Evolutionary conservation across 2,329 filamentous ascomycete genomes (phyloP).

Genomic region (Paraconiothyrium brasiliense): DNA sequence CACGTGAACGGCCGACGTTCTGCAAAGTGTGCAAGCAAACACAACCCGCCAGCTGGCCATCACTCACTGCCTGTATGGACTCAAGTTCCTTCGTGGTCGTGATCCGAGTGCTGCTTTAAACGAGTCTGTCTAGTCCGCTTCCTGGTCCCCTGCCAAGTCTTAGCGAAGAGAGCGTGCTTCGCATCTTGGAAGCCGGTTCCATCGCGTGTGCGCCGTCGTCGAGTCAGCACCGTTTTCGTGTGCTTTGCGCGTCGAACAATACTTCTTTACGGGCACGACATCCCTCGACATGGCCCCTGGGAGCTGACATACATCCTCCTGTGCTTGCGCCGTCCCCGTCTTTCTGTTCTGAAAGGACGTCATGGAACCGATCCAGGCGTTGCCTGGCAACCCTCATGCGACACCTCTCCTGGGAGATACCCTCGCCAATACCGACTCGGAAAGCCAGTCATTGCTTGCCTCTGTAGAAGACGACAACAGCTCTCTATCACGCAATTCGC

Average conservation of each 20-base stretch:
- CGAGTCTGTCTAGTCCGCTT: background rate
- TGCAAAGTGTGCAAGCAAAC: background rate
- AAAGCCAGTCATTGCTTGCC: slow-evolving; percentile 32
- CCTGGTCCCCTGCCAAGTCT: slow-evolving; percentile 1
- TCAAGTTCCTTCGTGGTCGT: background rate
- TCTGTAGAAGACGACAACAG: slow-evolving; percentile 30
- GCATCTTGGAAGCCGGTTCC: slow-evolving; percentile 2
- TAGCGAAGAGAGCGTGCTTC: slow-evolving; percentile 7
- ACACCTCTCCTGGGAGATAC: slow-evolving; percentile 14
- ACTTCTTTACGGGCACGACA: background rate
- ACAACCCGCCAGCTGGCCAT: background rate
- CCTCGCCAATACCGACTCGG: slow-evolving; percentile 26
- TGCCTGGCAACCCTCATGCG: slow-evolving; percentile 15
- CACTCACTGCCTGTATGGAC: background rate
- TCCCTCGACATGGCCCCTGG: background rate
- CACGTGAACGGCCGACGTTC: background rate
- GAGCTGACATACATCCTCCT: slow-evolving; percentile 8
- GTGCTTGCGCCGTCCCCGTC: background rate
- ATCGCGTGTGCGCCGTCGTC: slow-evolving; percentile 2
- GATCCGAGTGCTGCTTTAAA: background rate
- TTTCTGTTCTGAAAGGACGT: background rate
- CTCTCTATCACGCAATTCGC: slow-evolving; percentile 32
- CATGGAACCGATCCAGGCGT: slow-evolving; percentile 20
- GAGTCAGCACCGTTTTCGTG: slow-evolving; percentile 3
- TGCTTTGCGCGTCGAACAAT: background rate